Percentiles rank a stretch among this genome's conserved stretches.
These are phyloP conservation scores for Rugosomyces carneus DNA, from an alignment of 1,284 basidiomycete genomes.

Conservation along the genomic window DNA sequence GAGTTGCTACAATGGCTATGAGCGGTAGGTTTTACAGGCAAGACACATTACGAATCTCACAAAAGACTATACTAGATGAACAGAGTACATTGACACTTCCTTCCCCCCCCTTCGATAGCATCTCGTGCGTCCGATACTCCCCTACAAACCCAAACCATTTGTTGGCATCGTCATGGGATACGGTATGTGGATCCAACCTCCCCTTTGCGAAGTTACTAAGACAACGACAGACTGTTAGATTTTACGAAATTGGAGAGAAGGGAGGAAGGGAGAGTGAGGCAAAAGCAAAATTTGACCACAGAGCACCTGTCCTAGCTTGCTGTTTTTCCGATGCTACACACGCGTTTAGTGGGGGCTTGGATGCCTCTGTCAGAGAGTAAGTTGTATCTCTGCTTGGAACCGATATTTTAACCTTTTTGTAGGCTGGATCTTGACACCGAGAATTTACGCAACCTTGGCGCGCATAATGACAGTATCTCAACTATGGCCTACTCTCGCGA, in stretches of 20 bases:
- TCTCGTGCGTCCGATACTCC: constrained; percentile 79
- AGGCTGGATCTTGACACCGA: constrained; percentile 64
- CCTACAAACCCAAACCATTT: constrained; percentile 71
- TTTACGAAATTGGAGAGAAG: constrained; percentile 56
- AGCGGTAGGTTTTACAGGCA: not conserved
- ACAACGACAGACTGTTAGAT: constrained; percentile 56
- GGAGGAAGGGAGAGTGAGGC: constrained; percentile 46
- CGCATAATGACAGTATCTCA: constrained; percentile 63
- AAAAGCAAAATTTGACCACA: constrained; percentile 72
- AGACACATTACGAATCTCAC: not conserved
- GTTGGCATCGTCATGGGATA: constrained; percentile 84
- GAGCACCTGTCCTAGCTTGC: constrained; percentile 67
- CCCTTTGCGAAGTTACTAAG: not conserved
- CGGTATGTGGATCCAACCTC: constrained; percentile 44
- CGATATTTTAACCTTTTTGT: not conserved
- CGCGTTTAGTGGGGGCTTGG: constrained; percentile 71
- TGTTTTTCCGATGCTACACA: constrained; percentile 58
- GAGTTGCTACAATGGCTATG: not conserved
- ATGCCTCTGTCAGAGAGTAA: constrained; percentile 67
- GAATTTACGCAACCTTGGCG: constrained; percentile 56
- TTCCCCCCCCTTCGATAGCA: constrained; percentile 78
- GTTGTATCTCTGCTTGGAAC: constrained; percentile 19
- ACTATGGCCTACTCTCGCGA: constrained; percentile 52
- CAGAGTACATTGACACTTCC: constrained; percentile 31
- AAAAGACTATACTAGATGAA: constrained; percentile 11